Conservation (phyloP, 495 filamentous ascomycete species). For the Cercophora sp. region DNA sequence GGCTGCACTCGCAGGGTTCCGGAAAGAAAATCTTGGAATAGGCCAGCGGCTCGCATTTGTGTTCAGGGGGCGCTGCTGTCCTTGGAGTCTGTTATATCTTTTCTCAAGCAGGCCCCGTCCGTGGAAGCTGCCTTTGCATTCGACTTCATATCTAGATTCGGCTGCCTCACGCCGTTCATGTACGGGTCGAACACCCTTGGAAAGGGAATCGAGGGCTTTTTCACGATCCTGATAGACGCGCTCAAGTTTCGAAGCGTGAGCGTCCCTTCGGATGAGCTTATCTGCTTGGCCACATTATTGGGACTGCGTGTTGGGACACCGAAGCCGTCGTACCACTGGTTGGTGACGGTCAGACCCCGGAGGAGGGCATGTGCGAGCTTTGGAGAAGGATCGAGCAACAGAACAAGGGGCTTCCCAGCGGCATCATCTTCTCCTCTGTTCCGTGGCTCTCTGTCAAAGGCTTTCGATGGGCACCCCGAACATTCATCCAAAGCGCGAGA, state of each 20-base stretch:
- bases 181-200: not conserved
- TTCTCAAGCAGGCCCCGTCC: not conserved
- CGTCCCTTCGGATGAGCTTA: slow-evolving; percentile 15
- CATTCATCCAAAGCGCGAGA: not conserved
- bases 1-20: slow-evolving; percentile 14
- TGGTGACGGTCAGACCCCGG: not conserved
- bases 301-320: not conserved
- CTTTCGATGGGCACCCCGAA: not conserved
- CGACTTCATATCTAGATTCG: not conserved
- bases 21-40: not conserved
- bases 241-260: slow-evolving; percentile 17
- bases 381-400: not conserved
- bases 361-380: not conserved
- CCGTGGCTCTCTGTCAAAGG: not conserved
- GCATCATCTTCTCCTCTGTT: not conserved
- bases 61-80: slow-evolving; percentile 4
- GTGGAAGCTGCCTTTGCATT: not conserved
- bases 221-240: not conserved
- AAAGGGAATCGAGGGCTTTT: not conserved
- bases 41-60: not conserved
- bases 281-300: slow-evolving; percentile 21
- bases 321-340: not conserved
- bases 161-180: not conserved
- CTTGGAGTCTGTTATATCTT: not conserved
- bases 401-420: not conserved